Evolutionary conservation across 2,329 filamentous ascomycete species (phyloP), one percentile per base, ranked within the genome.

Genomic region (Colletotrichum lindemuthianum): DNA sequence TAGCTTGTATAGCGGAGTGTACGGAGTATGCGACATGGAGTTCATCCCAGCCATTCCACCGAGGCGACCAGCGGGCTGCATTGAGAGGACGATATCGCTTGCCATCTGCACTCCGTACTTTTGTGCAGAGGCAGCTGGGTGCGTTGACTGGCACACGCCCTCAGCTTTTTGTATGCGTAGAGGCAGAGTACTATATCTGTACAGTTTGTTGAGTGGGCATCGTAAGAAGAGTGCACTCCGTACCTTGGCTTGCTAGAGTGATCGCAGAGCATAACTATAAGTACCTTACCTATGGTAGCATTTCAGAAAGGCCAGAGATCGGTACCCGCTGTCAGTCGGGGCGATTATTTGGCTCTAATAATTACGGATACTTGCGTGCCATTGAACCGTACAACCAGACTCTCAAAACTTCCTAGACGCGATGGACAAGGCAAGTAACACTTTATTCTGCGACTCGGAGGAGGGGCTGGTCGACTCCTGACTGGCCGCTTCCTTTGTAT

Each of bases 361-460:
- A 24, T 3, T 24, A 24, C 24, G 24, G 24, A 24, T 24, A 24
- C 24, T 37, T 39, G 15, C 56, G 12, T 45, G n/a, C 43, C 56
- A 11, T 41, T 32, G n/a, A n/a, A 37, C 12, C 40, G 10, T 55
- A 24, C 24, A 36, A 43, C 39, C 43, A 45, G 40, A 53, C 40
- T 33, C 15, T 40, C 13, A 40, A 13, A 39, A 34, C 47, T 16
- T 5, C 43, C 24, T 16, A 15, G 16, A 34, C 45, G 44, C 44
- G 44, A 24, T 47, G n/a, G 24, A 37, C 12, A 45, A 37, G 52
- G 45, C 32, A 44, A 50, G 16, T n/a, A 10, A 10, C 13, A 34
- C 51, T 52, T 56, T 43, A 61, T 61, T 63, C 63, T 61, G 63
- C 40, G 41, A 65, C 63, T 65, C 41, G 58, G 12, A 65, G 52